These are phyloP conservation scores for Larix kaempferi DNA, from an alignment of 75 land plant species.

Conservation along the genomic window DNA sequence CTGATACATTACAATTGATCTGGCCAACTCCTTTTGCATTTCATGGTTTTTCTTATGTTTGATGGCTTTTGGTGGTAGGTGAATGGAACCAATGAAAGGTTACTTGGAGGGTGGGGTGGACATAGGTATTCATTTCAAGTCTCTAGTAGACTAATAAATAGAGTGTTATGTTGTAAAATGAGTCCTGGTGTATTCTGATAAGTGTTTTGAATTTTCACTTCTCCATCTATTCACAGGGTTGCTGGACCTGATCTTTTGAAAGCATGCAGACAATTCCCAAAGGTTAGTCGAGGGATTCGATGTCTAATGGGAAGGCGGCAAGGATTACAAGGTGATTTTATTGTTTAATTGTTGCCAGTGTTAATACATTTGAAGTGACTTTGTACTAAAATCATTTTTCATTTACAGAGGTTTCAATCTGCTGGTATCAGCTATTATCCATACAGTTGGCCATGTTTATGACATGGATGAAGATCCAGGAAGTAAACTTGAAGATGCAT, in stretches of 20 bases:
- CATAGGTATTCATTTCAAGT: slow-evolving; percentile 53
- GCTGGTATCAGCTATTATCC: slow-evolving; percentile 75
- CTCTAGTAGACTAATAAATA: neutral
- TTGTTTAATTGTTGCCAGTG: neutral
- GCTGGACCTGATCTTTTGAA: slow-evolving; percentile 69
- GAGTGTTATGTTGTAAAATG: neutral
- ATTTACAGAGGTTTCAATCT: slow-evolving; percentile 66
- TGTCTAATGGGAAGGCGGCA: slow-evolving; percentile 88
- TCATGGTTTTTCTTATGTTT: neutral
- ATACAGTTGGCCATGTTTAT: slow-evolving; percentile 92
- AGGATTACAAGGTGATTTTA: slow-evolving; percentile 70
- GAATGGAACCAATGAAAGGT: slow-evolving; percentile 83
- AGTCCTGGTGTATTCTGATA: neutral
- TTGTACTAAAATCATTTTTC: neutral
- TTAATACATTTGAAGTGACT: slow-evolving; percentile 2
- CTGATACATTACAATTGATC: neutral
- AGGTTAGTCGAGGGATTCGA: slow-evolving; percentile 69
- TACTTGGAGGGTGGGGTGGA: slow-evolving; percentile 99
- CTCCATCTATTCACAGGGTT: slow-evolving; percentile 84
- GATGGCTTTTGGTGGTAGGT: slow-evolving; percentile 36
- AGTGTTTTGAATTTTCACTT: neutral
- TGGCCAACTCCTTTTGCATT: neutral
- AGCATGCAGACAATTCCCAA: slow-evolving; percentile 74
- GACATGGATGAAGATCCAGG: slow-evolving; percentile 31
- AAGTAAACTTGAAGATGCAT: slow-evolving; percentile 51